Evolutionary conservation across 768 basidiomycete species (phyloP).

Genomic region (Collybiopsis luxurians): DNA sequence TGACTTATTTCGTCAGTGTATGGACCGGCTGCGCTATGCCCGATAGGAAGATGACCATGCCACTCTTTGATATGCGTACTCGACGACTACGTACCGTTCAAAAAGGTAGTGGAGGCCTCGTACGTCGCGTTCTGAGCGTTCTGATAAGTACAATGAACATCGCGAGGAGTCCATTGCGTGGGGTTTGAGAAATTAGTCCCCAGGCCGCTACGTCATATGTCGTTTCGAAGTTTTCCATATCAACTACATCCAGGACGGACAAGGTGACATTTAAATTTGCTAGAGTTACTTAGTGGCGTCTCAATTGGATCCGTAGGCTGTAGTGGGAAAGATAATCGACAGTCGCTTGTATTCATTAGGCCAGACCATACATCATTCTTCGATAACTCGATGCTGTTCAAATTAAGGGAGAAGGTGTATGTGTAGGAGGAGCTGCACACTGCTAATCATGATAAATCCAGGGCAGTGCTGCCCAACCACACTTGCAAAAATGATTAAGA

Average conservation of each 20-base stretch:
- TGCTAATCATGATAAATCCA: neutral
- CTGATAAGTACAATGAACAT: slow-evolving; percentile 2
- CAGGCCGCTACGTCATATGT: neutral
- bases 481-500: no score
- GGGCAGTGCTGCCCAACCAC: neutral
- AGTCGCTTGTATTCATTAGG: neutral
- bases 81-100: neutral
- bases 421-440: neutral
- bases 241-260: neutral
- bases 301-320: neutral
- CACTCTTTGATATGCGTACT: neutral
- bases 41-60: neutral
- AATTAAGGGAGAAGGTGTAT: neutral
- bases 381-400: neutral
- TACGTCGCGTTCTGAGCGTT: slow-evolving; percentile 5
- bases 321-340: neutral
- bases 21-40: neutral
- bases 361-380: neutral
- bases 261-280: neutral
- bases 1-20: neutral
- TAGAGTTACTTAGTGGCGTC: no score
- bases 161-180: neutral
- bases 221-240: neutral
- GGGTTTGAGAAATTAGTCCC: neutral
- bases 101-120: neutral